Conservation (phyloP, 768 basidiomycete genomes). For the Suillus brevipes region DNA sequence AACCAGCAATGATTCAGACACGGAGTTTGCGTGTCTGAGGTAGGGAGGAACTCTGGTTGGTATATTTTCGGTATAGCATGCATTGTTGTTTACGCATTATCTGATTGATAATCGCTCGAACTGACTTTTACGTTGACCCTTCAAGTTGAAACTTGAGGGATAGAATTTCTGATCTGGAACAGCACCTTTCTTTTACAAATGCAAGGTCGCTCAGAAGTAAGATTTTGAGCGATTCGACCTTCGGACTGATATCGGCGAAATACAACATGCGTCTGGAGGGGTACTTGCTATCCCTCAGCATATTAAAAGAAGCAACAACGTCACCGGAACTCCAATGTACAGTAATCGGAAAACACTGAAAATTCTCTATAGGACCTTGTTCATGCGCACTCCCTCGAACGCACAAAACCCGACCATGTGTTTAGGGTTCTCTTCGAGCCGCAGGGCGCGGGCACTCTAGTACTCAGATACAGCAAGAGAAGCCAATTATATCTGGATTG, state of each 20-base stretch:
- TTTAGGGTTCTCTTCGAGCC: conserved; percentile 11
- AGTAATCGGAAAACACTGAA: conserved; percentile 37
- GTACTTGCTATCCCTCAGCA: conserved; percentile 33
- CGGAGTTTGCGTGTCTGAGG: conserved; percentile 34
- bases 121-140: background rate
- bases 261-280: conserved; percentile 32
- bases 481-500: conserved; percentile 29
- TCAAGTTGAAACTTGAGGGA: too few species aligned
- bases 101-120: background rate
- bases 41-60: conserved; percentile 31
- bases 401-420: conserved; percentile 32
- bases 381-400: conserved; percentile 26
- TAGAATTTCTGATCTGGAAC: background rate
- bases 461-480: conserved; percentile 37
- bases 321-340: conserved; percentile 34
- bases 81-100: background rate
- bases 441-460: conserved; percentile 33
- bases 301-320: conserved; percentile 2
- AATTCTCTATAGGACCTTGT: background rate
- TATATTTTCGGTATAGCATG: background rate
- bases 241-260: conserved; percentile 19
- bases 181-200: background rate
- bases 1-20: conserved; percentile 36
- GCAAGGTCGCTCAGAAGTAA: background rate
- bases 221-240: too few species aligned